A percentile compares a stretch with the other conserved stretches of the same genome.
These are phyloP conservation scores for Cryptococcus neoformans DNA, from an alignment of 1,284 basidiomycete species.

Conservation along the genomic window DNA sequence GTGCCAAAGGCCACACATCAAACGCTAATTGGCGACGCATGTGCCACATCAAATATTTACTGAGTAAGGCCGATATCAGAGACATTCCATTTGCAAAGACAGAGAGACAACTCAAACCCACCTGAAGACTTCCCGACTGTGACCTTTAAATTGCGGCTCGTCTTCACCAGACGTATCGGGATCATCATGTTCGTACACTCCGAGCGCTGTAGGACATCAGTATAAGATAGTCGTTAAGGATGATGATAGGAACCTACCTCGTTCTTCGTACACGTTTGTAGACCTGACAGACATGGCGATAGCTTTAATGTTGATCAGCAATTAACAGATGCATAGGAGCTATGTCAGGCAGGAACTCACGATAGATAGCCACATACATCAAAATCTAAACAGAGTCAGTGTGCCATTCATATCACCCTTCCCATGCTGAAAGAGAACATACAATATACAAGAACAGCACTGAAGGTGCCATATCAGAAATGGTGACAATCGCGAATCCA, in stretches of 20 bases:
- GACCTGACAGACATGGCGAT: conserved; percentile 38
- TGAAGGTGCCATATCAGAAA: conserved; percentile 28
- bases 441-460: conserved; percentile 35
- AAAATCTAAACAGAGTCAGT: conserved; percentile 17
- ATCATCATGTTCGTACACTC: conserved; percentile 24
- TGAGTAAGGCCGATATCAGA: conserved; percentile 1
- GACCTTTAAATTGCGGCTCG: conserved; percentile 24
- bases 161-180: conserved; percentile 12
- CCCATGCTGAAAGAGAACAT: conserved; percentile 2
- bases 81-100: too few relatives aligned
- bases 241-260: conserved; percentile 13
- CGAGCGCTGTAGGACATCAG: conserved; percentile 15
- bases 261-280: conserved; percentile 43
- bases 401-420: background rate
- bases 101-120: background rate
- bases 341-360: conserved; percentile 16
- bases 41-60: conserved; percentile 39
- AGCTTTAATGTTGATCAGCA: conserved; percentile 6
- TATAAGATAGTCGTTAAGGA: too few relatives aligned
- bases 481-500: conserved; percentile 31
- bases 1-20: conserved; percentile 37
- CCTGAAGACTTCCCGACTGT: conserved; percentile 7
- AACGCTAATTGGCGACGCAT: conserved; percentile 38
- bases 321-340: background rate
- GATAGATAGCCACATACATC: conserved; percentile 42